These are phyloP conservation scores for Rhizopogon vinicolor DNA, from an alignment of 768 basidiomycete species.

Conservation along the genomic window DNA sequence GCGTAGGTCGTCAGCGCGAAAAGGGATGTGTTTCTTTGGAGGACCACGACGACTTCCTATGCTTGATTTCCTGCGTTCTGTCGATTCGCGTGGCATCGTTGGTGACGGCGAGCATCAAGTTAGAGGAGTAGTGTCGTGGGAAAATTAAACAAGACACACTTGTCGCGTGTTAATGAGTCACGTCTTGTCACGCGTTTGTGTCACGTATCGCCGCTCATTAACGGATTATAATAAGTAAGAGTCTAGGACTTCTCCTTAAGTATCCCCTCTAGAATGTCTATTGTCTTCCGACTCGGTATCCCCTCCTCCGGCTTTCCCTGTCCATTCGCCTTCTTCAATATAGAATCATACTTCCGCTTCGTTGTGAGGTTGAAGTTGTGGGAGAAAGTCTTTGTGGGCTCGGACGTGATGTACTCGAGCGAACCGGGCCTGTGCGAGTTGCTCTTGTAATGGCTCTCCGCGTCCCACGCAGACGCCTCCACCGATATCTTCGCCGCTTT, in stretches of 20 bases:
- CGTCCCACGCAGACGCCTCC: constrained; percentile 25
- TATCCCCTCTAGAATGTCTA: neutral
- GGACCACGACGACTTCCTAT: constrained; percentile 49
- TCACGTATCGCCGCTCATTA: constrained; percentile 3
- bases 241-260: too few species aligned
- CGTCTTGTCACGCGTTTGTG: constrained; percentile 17
- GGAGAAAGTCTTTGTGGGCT: constrained; percentile 10
- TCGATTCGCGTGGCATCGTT: constrained; percentile 22
- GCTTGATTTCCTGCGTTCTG: constrained; percentile 30
- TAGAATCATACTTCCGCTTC: neutral
- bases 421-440: constrained; percentile 51
- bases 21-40: constrained; percentile 69
- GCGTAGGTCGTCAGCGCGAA: constrained; percentile 69
- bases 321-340: neutral
- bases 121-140: constrained; percentile 12
- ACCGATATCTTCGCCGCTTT: constrained; percentile 31
- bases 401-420: constrained; percentile 38
- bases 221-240: too few species aligned
- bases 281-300: neutral
- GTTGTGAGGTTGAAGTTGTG: neutral
- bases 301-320: too few species aligned
- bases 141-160: constrained; percentile 20
- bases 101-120: constrained; percentile 8
- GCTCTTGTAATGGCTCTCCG: constrained; percentile 25
- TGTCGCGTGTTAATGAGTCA: constrained; percentile 15